Conservation (phyloP, 768 basidiomycete genomes). For the Russula sp. region DNA sequence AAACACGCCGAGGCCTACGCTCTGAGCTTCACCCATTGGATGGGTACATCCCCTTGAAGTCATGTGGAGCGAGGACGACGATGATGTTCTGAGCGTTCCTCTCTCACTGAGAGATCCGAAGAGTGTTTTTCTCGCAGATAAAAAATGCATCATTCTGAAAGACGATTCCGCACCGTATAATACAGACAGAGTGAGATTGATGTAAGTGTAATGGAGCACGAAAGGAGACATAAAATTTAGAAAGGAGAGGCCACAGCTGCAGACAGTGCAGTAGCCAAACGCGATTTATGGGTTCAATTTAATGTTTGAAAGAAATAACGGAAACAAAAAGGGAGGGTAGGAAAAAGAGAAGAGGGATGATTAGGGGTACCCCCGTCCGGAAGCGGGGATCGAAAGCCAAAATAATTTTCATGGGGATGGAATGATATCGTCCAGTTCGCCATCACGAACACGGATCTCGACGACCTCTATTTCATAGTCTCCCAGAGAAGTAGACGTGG, state of each 20-base stretch:
- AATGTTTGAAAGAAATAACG: neutral
- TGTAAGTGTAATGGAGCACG: constrained; percentile 11
- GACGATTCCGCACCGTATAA: constrained; percentile 8
- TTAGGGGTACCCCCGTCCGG: neutral
- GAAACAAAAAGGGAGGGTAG: neutral
- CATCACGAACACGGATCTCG: constrained; percentile 77
- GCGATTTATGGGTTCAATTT: neutral
- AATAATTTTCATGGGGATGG: constrained; percentile 37
- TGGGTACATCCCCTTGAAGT: no score
- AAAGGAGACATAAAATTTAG: neutral
- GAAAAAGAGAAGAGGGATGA: neutral
- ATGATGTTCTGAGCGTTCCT: no score
- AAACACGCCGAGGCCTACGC: neutral
- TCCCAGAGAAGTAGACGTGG: constrained; percentile 45
- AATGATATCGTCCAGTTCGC: constrained; percentile 70
- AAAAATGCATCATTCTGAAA: constrained; percentile 5
- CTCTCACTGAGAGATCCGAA: neutral
- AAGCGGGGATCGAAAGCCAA: neutral
- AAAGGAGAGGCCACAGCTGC: neutral
- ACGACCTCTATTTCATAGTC: constrained; percentile 85
- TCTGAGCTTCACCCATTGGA: neutral
- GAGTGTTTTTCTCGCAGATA: neutral
- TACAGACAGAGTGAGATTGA: constrained; percentile 12
- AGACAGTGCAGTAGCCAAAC: neutral
- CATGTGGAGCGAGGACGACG: no score